Evolutionary conservation across 768 basidiomycete genomes (phyloP), one percentile per base, ranked within the genome.

Genomic region (Pulveroboletus sp.): DNA sequence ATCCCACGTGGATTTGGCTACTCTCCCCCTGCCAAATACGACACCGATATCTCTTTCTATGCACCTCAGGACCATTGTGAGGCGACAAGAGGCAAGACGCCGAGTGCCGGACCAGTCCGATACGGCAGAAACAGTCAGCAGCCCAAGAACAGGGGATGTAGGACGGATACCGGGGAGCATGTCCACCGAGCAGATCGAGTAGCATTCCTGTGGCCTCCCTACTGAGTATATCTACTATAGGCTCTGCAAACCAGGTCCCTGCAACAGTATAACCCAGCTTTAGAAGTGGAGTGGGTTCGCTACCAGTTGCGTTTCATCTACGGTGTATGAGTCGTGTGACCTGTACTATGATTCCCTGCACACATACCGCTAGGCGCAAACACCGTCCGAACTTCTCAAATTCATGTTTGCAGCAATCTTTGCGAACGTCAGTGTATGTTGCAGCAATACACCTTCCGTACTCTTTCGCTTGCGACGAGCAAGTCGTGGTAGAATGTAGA

Each of bases 401-500:
- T 68, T 97, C 92, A 2, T 79, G 77, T 44, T 80, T 80, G 71
- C 95, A 99, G 58, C 82, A 79, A 58, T 90, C 89, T 66, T 86
- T 87, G 52, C 73, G 80, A 6, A 92, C 85, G 54, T 98, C 95
- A 27, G 81, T 81, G 67, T 96, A 95, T 5, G 80, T 80, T 2
- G 81, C 78, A 27, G 86, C 73, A 40, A 98, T 83, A 69, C 95
- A 99, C 73, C 86, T 86, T 21, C 92, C 95, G 65, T 99, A 99
- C 6, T 70, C 74, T 4, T 80, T 67, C 26, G 93, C 93, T 62
- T 93, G 79, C 7, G 74, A 54, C 8, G 85, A 72, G 59, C 89
- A 90, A 14, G 86, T 88, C 3, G 77, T 75, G 2, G 86, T 89
- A 3, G 87, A 77, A 56, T 85, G 81, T 17, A 80, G 55, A n/a